Percentiles rank a stretch among this genome's conserved stretches.
Evolutionary conservation across 441 rosid species (phyloP).

Genomic region (Kokia cookei): DNA sequence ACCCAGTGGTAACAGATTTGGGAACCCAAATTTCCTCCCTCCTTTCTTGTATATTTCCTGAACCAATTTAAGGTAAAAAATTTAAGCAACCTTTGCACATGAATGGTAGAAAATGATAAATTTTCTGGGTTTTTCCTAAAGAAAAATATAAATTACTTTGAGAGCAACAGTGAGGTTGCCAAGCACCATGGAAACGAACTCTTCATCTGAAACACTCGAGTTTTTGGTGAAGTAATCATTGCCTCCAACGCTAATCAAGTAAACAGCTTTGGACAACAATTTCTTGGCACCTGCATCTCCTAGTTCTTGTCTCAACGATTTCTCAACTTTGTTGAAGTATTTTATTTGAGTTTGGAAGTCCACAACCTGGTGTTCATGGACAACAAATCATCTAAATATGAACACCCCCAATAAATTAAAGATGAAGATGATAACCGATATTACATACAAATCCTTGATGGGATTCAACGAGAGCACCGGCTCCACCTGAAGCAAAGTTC

Average conservation of each 20-base stretch:
- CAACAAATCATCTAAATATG: background rate
- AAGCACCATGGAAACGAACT: background rate
- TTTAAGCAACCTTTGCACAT: background rate
- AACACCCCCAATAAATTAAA: background rate
- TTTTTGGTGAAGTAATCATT: background rate
- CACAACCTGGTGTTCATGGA: background rate
- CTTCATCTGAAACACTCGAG: background rate
- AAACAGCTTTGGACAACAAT: background rate
- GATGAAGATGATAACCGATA: background rate
- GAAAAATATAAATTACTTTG: background rate
- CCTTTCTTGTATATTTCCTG: conserved; percentile 11
- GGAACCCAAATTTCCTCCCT: conserved; percentile 6
- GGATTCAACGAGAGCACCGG: conserved; percentile 63
- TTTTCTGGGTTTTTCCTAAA: background rate
- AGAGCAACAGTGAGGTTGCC: conserved; percentile 1
- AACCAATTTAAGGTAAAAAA: background rate
- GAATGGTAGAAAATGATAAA: background rate
- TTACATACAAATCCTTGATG: conserved; percentile 41
- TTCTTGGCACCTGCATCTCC: background rate
- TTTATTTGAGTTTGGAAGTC: background rate
- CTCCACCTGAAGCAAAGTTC: conserved; percentile 72
- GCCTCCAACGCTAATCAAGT: background rate
- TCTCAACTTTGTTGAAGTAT: background rate
- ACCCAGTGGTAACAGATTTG: background rate
- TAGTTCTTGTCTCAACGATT: background rate